Evolutionary conservation across 495 filamentous ascomycete genomes (phyloP), one percentile per base, ranked within the genome.

Genomic region (Immersiella caudata): DNA sequence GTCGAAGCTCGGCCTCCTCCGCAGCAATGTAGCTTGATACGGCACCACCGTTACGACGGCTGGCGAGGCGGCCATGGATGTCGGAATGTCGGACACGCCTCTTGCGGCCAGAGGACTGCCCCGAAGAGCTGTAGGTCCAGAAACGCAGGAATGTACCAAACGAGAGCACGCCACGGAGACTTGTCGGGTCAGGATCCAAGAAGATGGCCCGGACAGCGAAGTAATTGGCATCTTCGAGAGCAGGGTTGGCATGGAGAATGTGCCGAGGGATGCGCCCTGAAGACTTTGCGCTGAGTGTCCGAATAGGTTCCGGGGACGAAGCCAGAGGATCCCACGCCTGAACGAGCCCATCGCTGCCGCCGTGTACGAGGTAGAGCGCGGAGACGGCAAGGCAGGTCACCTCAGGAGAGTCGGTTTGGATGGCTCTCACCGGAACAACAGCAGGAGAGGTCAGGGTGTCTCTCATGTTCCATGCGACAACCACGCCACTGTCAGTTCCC

Each of bases 291-390:
- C 96, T 95, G 61, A 99, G 84, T 4, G 93, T 97, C 22, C 93
- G 88, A 67, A 98, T 86, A 0, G 94, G 93, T 25, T 88, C 85
- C 11, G 85, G 80, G 6, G 85, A 90, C 0, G 95, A 98, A 1
- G 90, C 93, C 25, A 99, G 79, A 22, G 92, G 93, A 81, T 99
- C 95, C 96, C 96, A 99, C 6, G 93, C 91, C 74, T 98, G 95
- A 8, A 98, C 94, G 8, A 98, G 86, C 11, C 95, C 94, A 76
- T 99, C 95, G 69, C 91, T 96, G 52, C 95, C 95, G 27, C 95
- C 95, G 76, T 97, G 93, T 1, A 97, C 90, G 26, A 99, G 78
- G 72, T 94, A 93, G 8, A 98, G 82, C 12, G 93, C 93, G 1
- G 93, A 92, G 22, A 97, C 75, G 6, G 90, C 95, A n/a, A 99